A percentile compares a stretch with the other conserved stretches of the same genome.
phyloP scores from a whole-genome alignment of 2,329 filamentous ascomycete species.

The Eutypella sp. region DNA sequence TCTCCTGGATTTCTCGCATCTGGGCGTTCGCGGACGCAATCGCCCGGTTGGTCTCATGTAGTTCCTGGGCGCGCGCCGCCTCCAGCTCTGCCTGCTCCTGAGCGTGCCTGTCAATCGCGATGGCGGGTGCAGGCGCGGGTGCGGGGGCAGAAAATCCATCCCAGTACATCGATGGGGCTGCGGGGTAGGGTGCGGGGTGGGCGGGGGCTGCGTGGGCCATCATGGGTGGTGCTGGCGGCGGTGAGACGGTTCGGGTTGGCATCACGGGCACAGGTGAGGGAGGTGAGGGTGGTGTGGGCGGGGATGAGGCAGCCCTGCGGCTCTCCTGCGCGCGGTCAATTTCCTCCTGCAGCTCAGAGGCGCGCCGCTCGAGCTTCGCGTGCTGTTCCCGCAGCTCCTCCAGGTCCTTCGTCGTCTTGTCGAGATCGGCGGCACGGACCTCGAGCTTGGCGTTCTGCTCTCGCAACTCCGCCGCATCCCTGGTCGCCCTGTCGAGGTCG shows the following conservation, averaged over 20 bases:
- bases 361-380: constrained; percentile 15
- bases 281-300: neutral
- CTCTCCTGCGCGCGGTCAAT: constrained; percentile 5
- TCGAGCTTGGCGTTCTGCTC: constrained; percentile 19
- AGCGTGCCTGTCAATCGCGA: neutral
- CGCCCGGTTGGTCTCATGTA: too few species aligned
- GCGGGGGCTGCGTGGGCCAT: neutral
- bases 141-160: too few species aligned
- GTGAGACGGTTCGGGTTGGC: neutral
- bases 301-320: neutral
- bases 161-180: too few species aligned
- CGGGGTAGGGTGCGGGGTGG: neutral
- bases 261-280: neutral
- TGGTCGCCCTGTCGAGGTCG: constrained; percentile 17
- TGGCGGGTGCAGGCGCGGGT: neutral
- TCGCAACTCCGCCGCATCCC: constrained; percentile 20
- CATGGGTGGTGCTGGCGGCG: neutral
- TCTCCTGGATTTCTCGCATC: too few species aligned
- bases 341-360: constrained; percentile 10
- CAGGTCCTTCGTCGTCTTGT: constrained; percentile 15
- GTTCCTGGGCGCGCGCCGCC: constrained; percentile 1
- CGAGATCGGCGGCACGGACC: too few species aligned
- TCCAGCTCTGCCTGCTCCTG: constrained; percentile 4
- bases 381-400: constrained; percentile 22
- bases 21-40: too few species aligned